A percentile compares a stretch with the other conserved stretches of the same genome.
Evolutionary conservation across 208 protist species (phyloP).

Genomic region (Blastocrithidia nonstop): DNA sequence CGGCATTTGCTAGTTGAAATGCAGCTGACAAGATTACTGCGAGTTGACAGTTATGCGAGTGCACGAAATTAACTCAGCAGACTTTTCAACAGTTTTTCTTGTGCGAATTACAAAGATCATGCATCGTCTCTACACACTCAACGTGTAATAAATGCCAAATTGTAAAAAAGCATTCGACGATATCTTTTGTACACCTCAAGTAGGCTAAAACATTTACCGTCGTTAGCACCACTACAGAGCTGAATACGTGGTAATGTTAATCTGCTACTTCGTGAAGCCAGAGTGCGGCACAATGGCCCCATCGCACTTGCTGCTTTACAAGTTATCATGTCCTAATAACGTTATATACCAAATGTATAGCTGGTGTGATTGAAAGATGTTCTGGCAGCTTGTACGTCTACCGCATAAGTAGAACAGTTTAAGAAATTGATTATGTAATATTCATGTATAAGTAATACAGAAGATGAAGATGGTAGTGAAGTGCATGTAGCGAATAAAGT

Average conservation of each 20-base stretch:
- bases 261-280: constrained; percentile 58
- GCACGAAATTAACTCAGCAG: no score
- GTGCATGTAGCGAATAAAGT: neutral
- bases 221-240: constrained; percentile 22
- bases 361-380: constrained; percentile 54
- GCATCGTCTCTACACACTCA: no score
- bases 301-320: constrained; percentile 21
- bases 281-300: constrained; percentile 11
- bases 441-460: neutral
- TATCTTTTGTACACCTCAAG: no score
- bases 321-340: constrained; percentile 15
- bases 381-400: constrained; percentile 21
- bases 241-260: constrained; percentile 24
- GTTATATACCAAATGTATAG: constrained; percentile 15
- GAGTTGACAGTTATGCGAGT: no score
- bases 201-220: constrained; percentile 6
- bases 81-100: no score
- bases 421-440: constrained; percentile 13
- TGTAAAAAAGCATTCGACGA: no score
- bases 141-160: no score
- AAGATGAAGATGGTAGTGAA: neutral
- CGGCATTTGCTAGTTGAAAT: no score
- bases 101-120: no score
- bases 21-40: no score
- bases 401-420: constrained; percentile 27